Evolutionary conservation across 2,329 filamentous ascomycete species (phyloP).

Genomic region (Paramyrothecium sp.): DNA sequence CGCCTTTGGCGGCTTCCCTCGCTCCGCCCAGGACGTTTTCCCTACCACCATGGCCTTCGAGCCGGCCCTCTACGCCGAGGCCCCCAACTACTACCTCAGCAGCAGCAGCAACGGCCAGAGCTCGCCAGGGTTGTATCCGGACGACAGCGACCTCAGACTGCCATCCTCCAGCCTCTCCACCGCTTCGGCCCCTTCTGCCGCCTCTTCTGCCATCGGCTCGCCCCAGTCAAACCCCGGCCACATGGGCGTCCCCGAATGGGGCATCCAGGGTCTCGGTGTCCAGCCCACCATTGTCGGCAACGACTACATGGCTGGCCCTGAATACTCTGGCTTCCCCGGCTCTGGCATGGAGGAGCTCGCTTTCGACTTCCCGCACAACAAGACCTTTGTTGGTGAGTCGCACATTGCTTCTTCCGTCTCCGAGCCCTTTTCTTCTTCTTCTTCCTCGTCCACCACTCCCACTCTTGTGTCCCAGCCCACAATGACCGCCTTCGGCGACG

Average conservation of each 20-base stretch:
- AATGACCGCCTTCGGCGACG: not conserved
- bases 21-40: constrained; percentile 32
- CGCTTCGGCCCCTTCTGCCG: constrained; percentile 59
- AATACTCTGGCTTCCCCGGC: constrained; percentile 53
- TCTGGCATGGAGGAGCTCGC: constrained; percentile 49
- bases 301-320: constrained; percentile 50
- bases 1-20: constrained; percentile 38
- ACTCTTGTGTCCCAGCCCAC: constrained; percentile 3
- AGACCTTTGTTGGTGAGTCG: constrained; percentile 59
- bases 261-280: constrained; percentile 52
- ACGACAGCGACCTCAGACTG: constrained; percentile 49
- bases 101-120: constrained; percentile 32
- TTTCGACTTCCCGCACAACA: constrained; percentile 47
- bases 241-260: constrained; percentile 59
- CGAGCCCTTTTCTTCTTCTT: constrained; percentile 21
- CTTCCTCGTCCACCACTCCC: constrained; percentile 14
- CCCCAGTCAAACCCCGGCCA: constrained; percentile 62
- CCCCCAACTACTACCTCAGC: constrained; percentile 39
- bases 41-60: constrained; percentile 41
- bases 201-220: constrained; percentile 67
- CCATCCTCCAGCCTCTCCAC: constrained; percentile 60
- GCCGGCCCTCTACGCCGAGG: constrained; percentile 46
- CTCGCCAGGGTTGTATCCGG: constrained; percentile 48
- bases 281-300: constrained; percentile 63
- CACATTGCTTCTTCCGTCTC: constrained; percentile 15